Percentiles rank a stretch among this genome's conserved stretches.
phyloP scores from a whole-genome alignment of 2,329 filamentous ascomycete species.

The Pyrenophora seminiperda region DNA sequence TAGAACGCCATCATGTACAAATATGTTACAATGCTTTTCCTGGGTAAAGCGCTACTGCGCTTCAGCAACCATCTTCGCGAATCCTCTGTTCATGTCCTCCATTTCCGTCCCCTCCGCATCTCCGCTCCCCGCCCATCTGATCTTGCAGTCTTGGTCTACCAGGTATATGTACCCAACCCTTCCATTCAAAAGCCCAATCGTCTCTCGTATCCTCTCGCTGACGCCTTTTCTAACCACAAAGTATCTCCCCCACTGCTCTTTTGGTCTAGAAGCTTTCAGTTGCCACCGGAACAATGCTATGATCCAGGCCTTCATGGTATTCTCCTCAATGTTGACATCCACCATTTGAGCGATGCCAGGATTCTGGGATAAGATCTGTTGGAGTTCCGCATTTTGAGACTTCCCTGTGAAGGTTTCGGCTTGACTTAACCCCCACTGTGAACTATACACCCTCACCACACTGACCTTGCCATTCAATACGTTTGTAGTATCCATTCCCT shows the following conservation, averaged over 20 bases:
- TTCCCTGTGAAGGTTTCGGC: slow-evolving; percentile 69
- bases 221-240: slow-evolving; percentile 65
- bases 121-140: slow-evolving; percentile 91
- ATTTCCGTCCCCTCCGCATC: slow-evolving; percentile 68
- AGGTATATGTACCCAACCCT: slow-evolving; percentile 95
- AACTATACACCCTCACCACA: slow-evolving; percentile 81
- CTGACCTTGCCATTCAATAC: slow-evolving; percentile 74
- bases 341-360: slow-evolving; percentile 70
- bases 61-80: slow-evolving; percentile 62
- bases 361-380: slow-evolving; percentile 62
- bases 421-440: slow-evolving; percentile 84
- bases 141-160: slow-evolving; percentile 82
- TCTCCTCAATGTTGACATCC: slow-evolving; percentile 88
- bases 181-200: slow-evolving; percentile 75
- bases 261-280: slow-evolving; percentile 54
- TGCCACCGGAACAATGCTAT: slow-evolving; percentile 59
- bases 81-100: slow-evolving; percentile 67
- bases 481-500: slow-evolving; percentile 71
- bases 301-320: slow-evolving; percentile 66
- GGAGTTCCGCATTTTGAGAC: slow-evolving; percentile 71
- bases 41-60: slow-evolving; percentile 1
- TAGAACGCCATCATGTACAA: slow-evolving; percentile 38
- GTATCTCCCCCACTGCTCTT: slow-evolving; percentile 61
- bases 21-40: slow-evolving; percentile 21
- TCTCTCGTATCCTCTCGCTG: slow-evolving; percentile 61